A percentile compares a stretch with the other conserved stretches of the same genome.
These are phyloP conservation scores for Anthracocystis panici-leucophaei DNA, from an alignment of 1,284 basidiomycete species.

Conservation along the genomic window DNA sequence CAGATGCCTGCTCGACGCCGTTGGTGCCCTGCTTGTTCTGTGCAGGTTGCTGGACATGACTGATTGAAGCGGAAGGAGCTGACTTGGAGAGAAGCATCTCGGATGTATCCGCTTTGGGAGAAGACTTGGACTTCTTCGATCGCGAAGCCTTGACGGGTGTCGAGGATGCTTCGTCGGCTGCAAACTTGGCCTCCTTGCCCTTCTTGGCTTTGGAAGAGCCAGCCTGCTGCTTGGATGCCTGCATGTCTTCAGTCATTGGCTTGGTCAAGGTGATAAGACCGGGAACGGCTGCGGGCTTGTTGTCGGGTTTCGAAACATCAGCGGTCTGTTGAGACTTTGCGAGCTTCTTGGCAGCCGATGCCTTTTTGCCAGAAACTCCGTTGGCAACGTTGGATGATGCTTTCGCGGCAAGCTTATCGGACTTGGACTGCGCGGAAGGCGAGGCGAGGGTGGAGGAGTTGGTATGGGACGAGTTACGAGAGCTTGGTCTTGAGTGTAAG, in stretches of 20 bases:
- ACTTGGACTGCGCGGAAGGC: slow-evolving; percentile 37
- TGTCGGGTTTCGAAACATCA: slow-evolving; percentile 6
- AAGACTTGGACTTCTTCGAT: slow-evolving; percentile 38
- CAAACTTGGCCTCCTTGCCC: slow-evolving; percentile 41
- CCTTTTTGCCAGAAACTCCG: slow-evolving; percentile 43
- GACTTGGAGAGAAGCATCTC: slow-evolving; percentile 51
- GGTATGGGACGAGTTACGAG: slow-evolving; percentile 44
- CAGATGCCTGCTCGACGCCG: slow-evolving; percentile 22
- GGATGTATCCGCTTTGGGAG: slow-evolving; percentile 35
- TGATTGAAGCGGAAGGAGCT: slow-evolving; percentile 33
- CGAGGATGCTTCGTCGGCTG: slow-evolving; percentile 24
- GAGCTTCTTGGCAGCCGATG: slow-evolving; percentile 35
- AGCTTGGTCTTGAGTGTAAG: slow-evolving; percentile 49
- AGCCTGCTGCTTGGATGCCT: slow-evolving; percentile 32
- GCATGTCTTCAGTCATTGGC: slow-evolving; percentile 43
- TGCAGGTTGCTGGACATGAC: slow-evolving; percentile 18
- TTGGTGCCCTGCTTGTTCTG: slow-evolving; percentile 18
- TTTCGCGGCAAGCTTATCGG: slow-evolving; percentile 35
- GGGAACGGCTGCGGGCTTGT: slow-evolving; percentile 27
- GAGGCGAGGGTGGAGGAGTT: slow-evolving; percentile 32
- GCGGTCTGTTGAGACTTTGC: slow-evolving; percentile 31
- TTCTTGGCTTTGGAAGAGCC: slow-evolving; percentile 35
- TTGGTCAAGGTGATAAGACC: slow-evolving; percentile 57
- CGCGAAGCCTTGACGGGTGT: slow-evolving; percentile 38
- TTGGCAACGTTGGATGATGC: slow-evolving; percentile 31